phyloP scores from a whole-genome alignment of 352 stramenopile species.

The Phytophthora fragariaefolia region DNA sequence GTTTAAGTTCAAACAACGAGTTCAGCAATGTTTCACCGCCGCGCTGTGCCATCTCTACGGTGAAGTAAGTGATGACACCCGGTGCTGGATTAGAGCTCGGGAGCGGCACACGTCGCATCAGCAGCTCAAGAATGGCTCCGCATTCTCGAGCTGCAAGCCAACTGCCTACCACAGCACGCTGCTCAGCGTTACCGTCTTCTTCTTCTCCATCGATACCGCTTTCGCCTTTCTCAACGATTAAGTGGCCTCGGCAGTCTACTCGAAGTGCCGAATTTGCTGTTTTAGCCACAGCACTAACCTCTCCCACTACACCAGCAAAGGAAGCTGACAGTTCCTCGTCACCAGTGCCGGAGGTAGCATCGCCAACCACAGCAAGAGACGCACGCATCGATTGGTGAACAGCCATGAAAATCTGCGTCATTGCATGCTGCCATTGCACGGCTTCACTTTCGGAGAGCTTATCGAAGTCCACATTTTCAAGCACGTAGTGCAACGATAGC shows the following conservation, averaged over 20 bases:
- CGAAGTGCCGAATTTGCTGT: slow-evolving; percentile 60
- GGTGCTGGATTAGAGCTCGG: slow-evolving; percentile 28
- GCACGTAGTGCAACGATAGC: slow-evolving; percentile 76
- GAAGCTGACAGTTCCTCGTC: slow-evolving; percentile 69
- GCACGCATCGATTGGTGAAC: slow-evolving; percentile 70
- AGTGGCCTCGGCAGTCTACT: slow-evolving; percentile 82
- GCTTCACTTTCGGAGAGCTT: slow-evolving; percentile 30
- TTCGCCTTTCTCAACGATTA: slow-evolving; percentile 65
- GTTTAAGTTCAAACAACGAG: slow-evolving; percentile 88
- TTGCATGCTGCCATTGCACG: slow-evolving; percentile 51
- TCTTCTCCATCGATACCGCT: slow-evolving; percentile 40
- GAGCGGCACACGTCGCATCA: slow-evolving; percentile 74
- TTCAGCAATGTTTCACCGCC: slow-evolving; percentile 80
- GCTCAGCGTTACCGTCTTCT: slow-evolving; percentile 60
- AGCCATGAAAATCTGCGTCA: slow-evolving; percentile 57
- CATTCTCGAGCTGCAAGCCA: slow-evolving; percentile 89
- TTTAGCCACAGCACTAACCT: slow-evolving; percentile 66
- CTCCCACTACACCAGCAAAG: slow-evolving; percentile 68
- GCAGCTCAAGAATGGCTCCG: slow-evolving; percentile 74
- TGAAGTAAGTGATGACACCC: slow-evolving; percentile 43
- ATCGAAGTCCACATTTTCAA: slow-evolving; percentile 67
- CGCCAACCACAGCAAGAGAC: slow-evolving; percentile 74
- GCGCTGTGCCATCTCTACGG: slow-evolving; percentile 57
- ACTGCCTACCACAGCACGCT: slow-evolving; percentile 84
- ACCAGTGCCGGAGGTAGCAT: slow-evolving; percentile 70